Conservation (phyloP, 2,329 filamentous ascomycete genomes). For the Huntiella moniliformis region DNA sequence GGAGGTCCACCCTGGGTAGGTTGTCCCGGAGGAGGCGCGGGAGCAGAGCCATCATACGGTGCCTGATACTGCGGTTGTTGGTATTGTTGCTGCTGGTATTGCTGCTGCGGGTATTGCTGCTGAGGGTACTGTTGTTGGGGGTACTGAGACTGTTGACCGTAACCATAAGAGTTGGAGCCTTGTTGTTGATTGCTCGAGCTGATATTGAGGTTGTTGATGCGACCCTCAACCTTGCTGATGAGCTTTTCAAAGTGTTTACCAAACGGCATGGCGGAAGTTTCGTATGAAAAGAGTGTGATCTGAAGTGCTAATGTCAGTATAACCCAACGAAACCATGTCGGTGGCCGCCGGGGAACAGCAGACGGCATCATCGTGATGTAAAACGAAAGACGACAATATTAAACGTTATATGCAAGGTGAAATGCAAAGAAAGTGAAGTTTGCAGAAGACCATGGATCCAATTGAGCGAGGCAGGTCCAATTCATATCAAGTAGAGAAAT, state of each 20-base stretch:
- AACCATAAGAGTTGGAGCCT: not conserved
- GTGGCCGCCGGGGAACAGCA: too few relatives aligned
- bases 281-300: not conserved
- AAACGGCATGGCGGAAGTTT: conserved; percentile 6
- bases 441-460: too few relatives aligned
- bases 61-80: not conserved
- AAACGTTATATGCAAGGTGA: too few relatives aligned
- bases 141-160: not conserved
- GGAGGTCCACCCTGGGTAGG: conserved; percentile 11
- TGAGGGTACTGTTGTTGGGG: not conserved
- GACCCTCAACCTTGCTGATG: conserved; percentile 9
- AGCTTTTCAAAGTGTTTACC: conserved; percentile 11
- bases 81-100: conserved; percentile 4
- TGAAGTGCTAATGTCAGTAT: conserved; percentile 2
- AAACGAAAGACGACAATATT: too few relatives aligned
- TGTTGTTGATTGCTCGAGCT: not conserved
- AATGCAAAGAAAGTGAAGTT: too few relatives aligned
- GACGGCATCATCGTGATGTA: too few relatives aligned
- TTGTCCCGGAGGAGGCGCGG: not conserved
- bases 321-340: not conserved
- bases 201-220: conserved; percentile 1
- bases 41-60: not conserved
- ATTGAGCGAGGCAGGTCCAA: too few relatives aligned
- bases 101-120: not conserved
- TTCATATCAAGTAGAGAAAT: too few relatives aligned